Percentiles rank a stretch among this genome's conserved stretches.
Evolutionary conservation across 768 basidiomycete genomes (phyloP).

Genomic region (Russula foetens): DNA sequence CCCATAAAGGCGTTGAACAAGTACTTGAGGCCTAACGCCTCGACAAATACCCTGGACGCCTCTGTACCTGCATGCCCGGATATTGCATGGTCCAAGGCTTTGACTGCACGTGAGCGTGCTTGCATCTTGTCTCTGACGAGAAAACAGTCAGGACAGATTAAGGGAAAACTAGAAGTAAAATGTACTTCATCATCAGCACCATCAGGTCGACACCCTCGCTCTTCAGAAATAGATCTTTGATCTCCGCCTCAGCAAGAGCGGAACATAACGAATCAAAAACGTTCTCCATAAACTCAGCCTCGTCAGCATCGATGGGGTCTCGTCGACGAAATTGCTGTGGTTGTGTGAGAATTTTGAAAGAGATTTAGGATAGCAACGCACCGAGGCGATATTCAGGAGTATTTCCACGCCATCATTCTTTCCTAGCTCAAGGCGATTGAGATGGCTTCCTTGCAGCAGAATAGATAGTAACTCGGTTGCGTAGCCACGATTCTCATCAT

Average conservation of each 20-base stretch:
- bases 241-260: slow-evolving; percentile 63
- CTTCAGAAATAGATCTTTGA: slow-evolving; percentile 77
- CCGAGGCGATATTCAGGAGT: slow-evolving; percentile 69
- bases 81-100: slow-evolving; percentile 86
- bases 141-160: slow-evolving; percentile 5
- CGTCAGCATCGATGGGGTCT: slow-evolving; percentile 82
- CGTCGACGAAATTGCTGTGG: slow-evolving; percentile 76
- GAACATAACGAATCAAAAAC: slow-evolving; percentile 88
- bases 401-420: slow-evolving; percentile 73
- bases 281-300: slow-evolving; percentile 98
- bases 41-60: slow-evolving; percentile 79
- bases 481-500: slow-evolving; percentile 90
- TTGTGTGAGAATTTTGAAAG: slow-evolving; percentile 11
- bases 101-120: slow-evolving; percentile 77
- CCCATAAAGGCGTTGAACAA: slow-evolving; percentile 92
- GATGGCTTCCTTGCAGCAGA: slow-evolving; percentile 63
- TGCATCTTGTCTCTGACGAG: slow-evolving; percentile 67
- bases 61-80: slow-evolving; percentile 62
- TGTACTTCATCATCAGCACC: slow-evolving; percentile 96
- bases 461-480: slow-evolving; percentile 93
- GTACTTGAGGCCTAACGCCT: slow-evolving; percentile 80
- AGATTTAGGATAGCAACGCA: slow-evolving; percentile 32
- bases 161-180: slow-evolving; percentile 7
- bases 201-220: slow-evolving; percentile 94
- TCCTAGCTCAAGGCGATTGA: slow-evolving; percentile 61